Base-by-base conservation (phyloP, 805 yeast species). In the Nakazawaea ernobii region DNA sequence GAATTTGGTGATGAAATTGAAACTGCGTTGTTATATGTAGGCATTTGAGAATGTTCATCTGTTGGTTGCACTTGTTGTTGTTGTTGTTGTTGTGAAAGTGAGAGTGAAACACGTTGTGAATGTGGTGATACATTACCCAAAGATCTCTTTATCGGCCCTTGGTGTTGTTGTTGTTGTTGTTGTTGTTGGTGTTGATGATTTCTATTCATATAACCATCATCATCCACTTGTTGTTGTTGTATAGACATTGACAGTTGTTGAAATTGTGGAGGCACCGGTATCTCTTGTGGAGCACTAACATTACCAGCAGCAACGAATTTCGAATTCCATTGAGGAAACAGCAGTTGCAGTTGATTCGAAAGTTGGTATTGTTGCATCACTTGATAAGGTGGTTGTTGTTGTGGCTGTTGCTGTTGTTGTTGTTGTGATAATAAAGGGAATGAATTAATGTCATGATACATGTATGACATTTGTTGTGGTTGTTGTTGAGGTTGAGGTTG, bases 391-490 rank as follows among this genome's bases (percentile, higher is more conserved):
- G 44, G 53, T 24, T 32, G 50, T 35, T 48, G 56, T 47, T 67
- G 74, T 53, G 68, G 75, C 52, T 59, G 66, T 50, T 66, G 66
- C 5, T 36, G 37, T 32, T 32, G 44, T 32, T 41, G 36, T 41
- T 32, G 37, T 32, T 20, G 74, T 71, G 20, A 69, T 58, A 35
- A 69, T 54, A 44, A 67, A 13, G 46, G 35, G 11, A 9, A 43
- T 66, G 39, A 14, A 13, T 14, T 29, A 28, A 17, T 13, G 14
- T 39, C 42, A 9, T 13, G 42, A n/a, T 39, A 39, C 42, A 39
- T 26, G 15, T 29, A 39, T 13, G 42, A 28, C 42, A 39, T 39
- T 6, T 42, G 38, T 17, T 15, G 38, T 24, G 20, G 55, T 47
- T 44, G 61, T 60, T 2, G 60, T 60, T 26, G 65, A n/a, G n/a